These are phyloP conservation scores for Rheum nobile DNA, from an alignment of 148 eudicot genomes.

Conservation along the genomic window DNA sequence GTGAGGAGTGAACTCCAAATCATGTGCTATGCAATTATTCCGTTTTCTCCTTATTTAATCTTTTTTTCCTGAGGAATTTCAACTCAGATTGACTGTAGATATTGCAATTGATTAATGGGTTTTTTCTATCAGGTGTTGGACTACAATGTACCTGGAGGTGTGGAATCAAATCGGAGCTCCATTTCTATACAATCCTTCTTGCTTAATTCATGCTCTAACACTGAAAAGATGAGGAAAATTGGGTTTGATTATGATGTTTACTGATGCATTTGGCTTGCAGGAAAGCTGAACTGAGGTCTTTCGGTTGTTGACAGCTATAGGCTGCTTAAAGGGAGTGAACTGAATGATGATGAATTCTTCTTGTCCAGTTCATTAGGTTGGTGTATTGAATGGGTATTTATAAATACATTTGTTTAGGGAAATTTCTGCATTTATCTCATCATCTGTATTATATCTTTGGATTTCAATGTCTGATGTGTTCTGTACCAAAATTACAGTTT, in stretches of 20 bases:
- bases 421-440: not conserved
- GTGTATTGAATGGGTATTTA: slow-evolving; percentile 42
- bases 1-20: no score
- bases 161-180: no score
- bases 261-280: slow-evolving; percentile 16
- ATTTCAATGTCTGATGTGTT: not conserved
- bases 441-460: not conserved
- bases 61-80: no score
- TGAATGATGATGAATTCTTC: slow-evolving; percentile 25
- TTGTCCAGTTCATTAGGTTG: slow-evolving; percentile 40
- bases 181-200: not conserved
- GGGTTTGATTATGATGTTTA: not conserved
- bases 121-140: slow-evolving; percentile 21
- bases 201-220: not conserved
- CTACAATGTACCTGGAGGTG: slow-evolving; percentile 33
- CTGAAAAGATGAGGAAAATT: not conserved
- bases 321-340: slow-evolving; percentile 28
- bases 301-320: slow-evolving; percentile 36
- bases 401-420: not conserved
- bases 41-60: no score
- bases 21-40: no score
- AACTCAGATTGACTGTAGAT: no score
- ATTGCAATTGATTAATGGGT: not conserved
- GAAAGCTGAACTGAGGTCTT: slow-evolving; percentile 44
- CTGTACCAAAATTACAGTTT: slow-evolving; percentile 26